Evolutionary conservation across 2,329 filamentous ascomycete species (phyloP).

Genomic region (Nigrospora osmanthi): DNA sequence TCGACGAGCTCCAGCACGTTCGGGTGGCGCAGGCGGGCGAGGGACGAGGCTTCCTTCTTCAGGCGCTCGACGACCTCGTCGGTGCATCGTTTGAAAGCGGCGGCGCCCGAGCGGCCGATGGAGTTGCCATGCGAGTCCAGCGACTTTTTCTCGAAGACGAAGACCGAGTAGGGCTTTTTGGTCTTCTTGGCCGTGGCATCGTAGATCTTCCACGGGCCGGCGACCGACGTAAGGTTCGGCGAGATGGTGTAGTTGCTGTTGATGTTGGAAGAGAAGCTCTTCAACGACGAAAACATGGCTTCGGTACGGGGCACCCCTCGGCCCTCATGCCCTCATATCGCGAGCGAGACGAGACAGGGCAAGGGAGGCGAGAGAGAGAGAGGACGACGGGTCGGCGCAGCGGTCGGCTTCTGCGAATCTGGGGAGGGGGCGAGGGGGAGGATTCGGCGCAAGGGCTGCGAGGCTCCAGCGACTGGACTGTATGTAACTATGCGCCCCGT

Average conservation of each 20-base stretch:
- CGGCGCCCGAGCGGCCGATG: conserved; percentile 53
- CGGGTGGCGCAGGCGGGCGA: conserved; percentile 84
- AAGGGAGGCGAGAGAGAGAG: too few species aligned
- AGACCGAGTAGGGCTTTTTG: conserved; percentile 81
- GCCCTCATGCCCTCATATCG: conserved; percentile 12
- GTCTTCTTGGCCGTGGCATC: conserved; percentile 96
- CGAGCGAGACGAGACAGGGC: too few species aligned
- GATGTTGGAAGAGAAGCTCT: conserved; percentile 91
- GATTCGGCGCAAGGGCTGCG: too few species aligned
- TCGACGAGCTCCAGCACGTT: conserved; percentile 89
- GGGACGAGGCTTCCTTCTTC: conserved; percentile 82
- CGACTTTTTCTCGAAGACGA: conserved; percentile 86
- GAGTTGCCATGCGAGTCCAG: conserved; percentile 63
- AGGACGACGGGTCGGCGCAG: too few species aligned
- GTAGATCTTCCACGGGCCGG: conserved; percentile 95
- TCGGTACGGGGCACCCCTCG: neutral
- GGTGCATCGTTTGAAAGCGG: conserved; percentile 68
- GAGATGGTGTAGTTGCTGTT: conserved; percentile 83
- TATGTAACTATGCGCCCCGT: too few species aligned
- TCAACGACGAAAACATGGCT: conserved; percentile 87
- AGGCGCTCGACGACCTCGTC: conserved; percentile 88
- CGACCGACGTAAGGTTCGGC: conserved; percentile 64
- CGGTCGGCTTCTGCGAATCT: too few species aligned
- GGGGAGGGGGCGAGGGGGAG: too few species aligned
- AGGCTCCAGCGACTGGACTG: too few species aligned